Percentiles rank a stretch among this genome's conserved stretches.
These are phyloP conservation scores for Xylariaceae sp. DNA, from an alignment of 2,329 filamentous ascomycete species.

Conservation along the genomic window DNA sequence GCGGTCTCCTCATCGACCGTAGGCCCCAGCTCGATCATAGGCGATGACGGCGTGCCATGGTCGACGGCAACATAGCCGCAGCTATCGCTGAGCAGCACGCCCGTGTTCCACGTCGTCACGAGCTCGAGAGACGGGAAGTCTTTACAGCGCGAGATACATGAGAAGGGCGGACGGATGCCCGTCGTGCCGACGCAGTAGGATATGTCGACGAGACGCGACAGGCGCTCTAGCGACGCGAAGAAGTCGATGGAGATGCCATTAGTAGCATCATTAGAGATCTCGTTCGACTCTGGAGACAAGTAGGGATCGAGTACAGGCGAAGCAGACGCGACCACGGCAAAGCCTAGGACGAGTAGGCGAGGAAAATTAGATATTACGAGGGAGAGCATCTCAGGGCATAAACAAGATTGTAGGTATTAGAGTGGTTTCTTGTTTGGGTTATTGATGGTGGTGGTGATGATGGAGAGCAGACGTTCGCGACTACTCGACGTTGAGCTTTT, in stretches of 20 bases:
- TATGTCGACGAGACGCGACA: slow-evolving; percentile 89
- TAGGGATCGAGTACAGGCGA: slow-evolving; percentile 17
- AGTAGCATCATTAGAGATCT: slow-evolving; percentile 10
- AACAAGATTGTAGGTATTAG: slow-evolving; percentile 3
- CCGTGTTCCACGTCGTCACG: slow-evolving; percentile 84
- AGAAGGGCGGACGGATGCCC: slow-evolving; percentile 77
- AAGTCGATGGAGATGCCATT: slow-evolving; percentile 53
- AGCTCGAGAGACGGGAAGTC: slow-evolving; percentile 80
- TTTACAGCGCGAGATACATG: slow-evolving; percentile 75
- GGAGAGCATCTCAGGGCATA: slow-evolving; percentile 13
- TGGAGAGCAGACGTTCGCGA: slow-evolving; percentile 3
- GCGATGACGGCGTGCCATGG: slow-evolving; percentile 42
- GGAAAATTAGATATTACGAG: slow-evolving; percentile 8
- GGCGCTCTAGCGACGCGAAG: slow-evolving; percentile 78
- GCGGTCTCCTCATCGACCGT: slow-evolving; percentile 2
- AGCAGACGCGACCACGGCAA: slow-evolving; percentile 13
- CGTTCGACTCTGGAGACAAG: slow-evolving; percentile 1
- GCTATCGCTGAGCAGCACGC: slow-evolving; percentile 77
- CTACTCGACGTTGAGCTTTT: neutral
- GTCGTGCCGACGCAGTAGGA: slow-evolving; percentile 86
- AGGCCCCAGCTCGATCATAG: neutral
- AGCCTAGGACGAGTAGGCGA: slow-evolving; percentile 10
- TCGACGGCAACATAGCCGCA: slow-evolving; percentile 94
- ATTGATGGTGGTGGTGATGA: neutral
- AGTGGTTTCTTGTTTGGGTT: neutral